Base-by-base conservation (phyloP, 164 flowering plant species). In the Cinnamomum micranthum region DNA sequence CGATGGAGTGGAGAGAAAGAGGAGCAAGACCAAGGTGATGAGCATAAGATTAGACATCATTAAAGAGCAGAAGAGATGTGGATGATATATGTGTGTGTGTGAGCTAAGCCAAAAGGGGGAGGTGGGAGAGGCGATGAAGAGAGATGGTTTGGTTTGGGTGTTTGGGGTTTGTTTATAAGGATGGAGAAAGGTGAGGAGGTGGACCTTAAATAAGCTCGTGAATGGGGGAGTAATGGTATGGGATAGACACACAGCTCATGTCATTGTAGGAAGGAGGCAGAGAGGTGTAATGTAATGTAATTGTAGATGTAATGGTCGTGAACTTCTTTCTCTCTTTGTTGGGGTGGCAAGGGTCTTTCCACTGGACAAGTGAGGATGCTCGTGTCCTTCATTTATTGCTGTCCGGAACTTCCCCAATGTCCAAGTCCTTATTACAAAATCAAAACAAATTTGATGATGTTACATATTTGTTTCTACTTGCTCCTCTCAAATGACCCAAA, bases 1-100 rank as follows among this genome's bases (percentile, higher is more conserved):
- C 35, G 35, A 31, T 1, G 62, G 22, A 15, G 72, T 77, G 72
- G 77, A 75, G 2, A 73, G 66, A 1, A 81, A 19, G 14, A 86
- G 58, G 17, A 86, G 60, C 65, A 83, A 59, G 17, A 60, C 25
- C 63, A 84, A 33, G n/a, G 81, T 11, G 19, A 70, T 27, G 27
- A 65, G 14, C 74, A 20, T 20, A 22, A 52, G 11, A 17, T 71
- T 27, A 22, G 74, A 5, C 76, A 86, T 73, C 86, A 82, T 83
- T 75, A 50, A 33, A 14, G 24, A 24, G 59, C 33, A 73, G 41
- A 23, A n/a, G 14, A 31, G 20, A 23, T 4, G 1, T 68, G 69
- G 41, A 12, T 27, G 17, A 25, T 65, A n/a, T 58, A 17, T 63
- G 12, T 68, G 25, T 63, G 12, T 68, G 25, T 15, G 62, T 14